A percentile compares a stretch with the other conserved stretches of the same genome.
These are phyloP conservation scores for Yamadazyma diddensiae DNA, from an alignment of 1,139 yeast genomes.

Conservation along the genomic window DNA sequence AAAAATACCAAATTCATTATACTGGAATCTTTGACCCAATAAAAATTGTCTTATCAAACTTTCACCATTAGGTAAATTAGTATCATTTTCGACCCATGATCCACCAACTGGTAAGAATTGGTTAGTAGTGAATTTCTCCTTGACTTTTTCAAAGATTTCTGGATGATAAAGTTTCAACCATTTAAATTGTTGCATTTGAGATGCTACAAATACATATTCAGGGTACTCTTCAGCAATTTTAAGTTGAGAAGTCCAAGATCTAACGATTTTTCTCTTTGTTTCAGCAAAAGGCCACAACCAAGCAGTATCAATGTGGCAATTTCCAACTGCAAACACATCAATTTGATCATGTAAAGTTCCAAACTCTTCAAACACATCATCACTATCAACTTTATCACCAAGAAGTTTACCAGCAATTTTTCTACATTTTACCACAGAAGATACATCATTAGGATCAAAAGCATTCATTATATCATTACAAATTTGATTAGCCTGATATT, in stretches of 20 bases:
- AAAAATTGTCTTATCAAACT: constrained; percentile 84
- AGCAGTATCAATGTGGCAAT: constrained; percentile 96
- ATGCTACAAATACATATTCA: constrained; percentile 90
- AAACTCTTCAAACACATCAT: constrained; percentile 49
- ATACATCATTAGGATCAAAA: constrained; percentile 59
- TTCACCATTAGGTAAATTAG: constrained; percentile 92
- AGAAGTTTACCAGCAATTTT: constrained; percentile 60
- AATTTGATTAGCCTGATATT: constrained; percentile 74
- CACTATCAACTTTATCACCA: constrained; percentile 63
- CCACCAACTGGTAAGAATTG: constrained; percentile 93
- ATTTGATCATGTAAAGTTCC: constrained; percentile 23
- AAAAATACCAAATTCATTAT: constrained; percentile 71
- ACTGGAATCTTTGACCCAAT: constrained; percentile 83
- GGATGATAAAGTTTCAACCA: constrained; percentile 91
- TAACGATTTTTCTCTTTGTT: constrained; percentile 83
- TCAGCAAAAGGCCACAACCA: constrained; percentile 99
- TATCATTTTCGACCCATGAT: constrained; percentile 96
- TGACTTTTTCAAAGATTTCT: constrained; percentile 59
- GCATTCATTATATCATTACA: constrained; percentile 79
- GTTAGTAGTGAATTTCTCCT: constrained; percentile 65
- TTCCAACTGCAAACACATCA: constrained; percentile 80
- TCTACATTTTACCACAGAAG: constrained; percentile 59
- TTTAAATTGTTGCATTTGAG: constrained; percentile 93
- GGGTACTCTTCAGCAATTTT: constrained; percentile 84
- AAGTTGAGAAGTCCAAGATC: constrained; percentile 94